phyloP scores from a whole-genome alignment of 2,329 filamentous ascomycete genomes.

The Samsoniella hepiali region DNA sequence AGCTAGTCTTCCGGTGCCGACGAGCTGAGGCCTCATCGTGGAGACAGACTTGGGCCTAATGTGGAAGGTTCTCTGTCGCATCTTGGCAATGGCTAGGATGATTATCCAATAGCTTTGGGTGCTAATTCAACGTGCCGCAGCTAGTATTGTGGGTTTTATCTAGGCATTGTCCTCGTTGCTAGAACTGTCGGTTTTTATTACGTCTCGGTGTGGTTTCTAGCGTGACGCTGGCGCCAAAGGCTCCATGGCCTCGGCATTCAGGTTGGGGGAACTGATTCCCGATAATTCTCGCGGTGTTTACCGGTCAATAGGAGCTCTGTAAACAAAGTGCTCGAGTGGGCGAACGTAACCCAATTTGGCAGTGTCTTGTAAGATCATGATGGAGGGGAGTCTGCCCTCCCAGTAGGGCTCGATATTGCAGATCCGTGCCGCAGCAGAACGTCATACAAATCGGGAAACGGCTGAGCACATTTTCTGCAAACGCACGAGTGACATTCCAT shows the following conservation, averaged over 20 bases:
- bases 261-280: background rate
- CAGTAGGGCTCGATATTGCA: background rate
- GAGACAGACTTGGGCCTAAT: background rate
- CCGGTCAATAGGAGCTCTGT: too few relatives aligned
- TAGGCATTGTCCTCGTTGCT: background rate
- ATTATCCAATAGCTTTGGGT: background rate
- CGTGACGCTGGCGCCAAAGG: background rate
- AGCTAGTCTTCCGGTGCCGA: background rate
- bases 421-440: background rate
- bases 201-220: slow-evolving; percentile 6
- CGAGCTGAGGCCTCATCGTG: background rate
- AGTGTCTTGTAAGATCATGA: too few relatives aligned
- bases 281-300: too few relatives aligned
- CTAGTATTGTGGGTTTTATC: background rate
- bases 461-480: background rate
- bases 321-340: too few relatives aligned
- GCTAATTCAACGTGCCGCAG: background rate
- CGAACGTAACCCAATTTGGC: too few relatives aligned
- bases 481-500: background rate
- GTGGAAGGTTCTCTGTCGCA: background rate
- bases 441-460: background rate
- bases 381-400: background rate
- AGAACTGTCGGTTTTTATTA: background rate
- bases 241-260: background rate
- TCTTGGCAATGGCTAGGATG: background rate